A percentile compares a stretch with the other conserved stretches of the same genome.
These are phyloP conservation scores for Penicillium sumatraense DNA, from an alignment of 2,329 filamentous ascomycete genomes.

Conservation along the genomic window DNA sequence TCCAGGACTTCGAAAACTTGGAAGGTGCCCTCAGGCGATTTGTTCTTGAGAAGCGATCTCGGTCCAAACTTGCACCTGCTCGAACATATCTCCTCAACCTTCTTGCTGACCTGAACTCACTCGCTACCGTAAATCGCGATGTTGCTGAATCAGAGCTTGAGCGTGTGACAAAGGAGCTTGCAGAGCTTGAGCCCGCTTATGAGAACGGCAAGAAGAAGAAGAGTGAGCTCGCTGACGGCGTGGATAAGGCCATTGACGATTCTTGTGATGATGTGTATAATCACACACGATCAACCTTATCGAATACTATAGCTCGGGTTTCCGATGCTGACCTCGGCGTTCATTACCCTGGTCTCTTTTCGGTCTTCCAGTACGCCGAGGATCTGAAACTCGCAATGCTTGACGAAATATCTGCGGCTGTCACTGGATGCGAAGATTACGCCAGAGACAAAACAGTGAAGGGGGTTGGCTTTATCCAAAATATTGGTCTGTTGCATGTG, in stretches of 20 bases:
- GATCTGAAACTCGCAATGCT: constrained; percentile 92
- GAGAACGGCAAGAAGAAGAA: constrained; percentile 83
- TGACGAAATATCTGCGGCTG: constrained; percentile 79
- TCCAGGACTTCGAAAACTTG: constrained; percentile 85
- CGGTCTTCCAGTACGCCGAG: constrained; percentile 89
- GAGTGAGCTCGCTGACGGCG: constrained; percentile 76
- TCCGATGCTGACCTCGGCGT: constrained; percentile 80
- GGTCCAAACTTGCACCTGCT: constrained; percentile 93
- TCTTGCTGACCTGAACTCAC: constrained; percentile 79
- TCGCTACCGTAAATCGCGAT: constrained; percentile 85
- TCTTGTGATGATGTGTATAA: constrained; percentile 86
- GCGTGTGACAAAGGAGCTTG: constrained; percentile 77
- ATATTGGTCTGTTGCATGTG: constrained; percentile 83
- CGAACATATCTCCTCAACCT: constrained; percentile 96
- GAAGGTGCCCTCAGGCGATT: constrained; percentile 90
- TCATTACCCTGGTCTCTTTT: constrained; percentile 82
- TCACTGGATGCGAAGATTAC: constrained; percentile 79
- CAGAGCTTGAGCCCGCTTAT: constrained; percentile 81
- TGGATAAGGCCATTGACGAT: constrained; percentile 81
- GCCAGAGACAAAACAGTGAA: constrained; percentile 77
- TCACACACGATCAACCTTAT: constrained; percentile 76
- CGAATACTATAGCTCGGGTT: constrained; percentile 73
- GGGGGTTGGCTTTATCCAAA: constrained; percentile 86
- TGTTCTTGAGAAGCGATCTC: constrained; percentile 91
- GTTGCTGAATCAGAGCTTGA: constrained; percentile 84